Base-by-base conservation (phyloP, 192 early-diverging fungal species). In the Rhizoclosmatium globosum region DNA sequence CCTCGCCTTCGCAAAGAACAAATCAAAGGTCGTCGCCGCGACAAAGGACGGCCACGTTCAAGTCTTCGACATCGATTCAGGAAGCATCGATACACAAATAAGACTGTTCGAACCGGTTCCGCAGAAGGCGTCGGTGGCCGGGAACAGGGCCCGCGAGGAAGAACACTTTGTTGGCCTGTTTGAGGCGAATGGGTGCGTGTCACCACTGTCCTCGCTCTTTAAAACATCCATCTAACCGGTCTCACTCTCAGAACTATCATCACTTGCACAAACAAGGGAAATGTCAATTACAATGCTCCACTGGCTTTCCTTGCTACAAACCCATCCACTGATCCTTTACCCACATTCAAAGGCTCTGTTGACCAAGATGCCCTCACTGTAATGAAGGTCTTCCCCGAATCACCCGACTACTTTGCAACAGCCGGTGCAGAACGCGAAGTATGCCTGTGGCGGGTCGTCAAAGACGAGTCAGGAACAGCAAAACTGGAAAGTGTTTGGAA, bases 401-500 rank as follows among this genome's bases (percentile, higher is more conserved):
- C 89, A 39, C 81, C 90, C 19, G 81, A 92, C 66, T 74, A 96
- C 13, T 87, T 98, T 82, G 95, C 93, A 0, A 92, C 92, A 4
- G 96, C 93, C 46, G 96, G 96, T 17, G 93, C 94, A 64, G 94
- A 96, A 77, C 91, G 92, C 46, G 96, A 98, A 70, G 81, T 97
- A 68, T 89, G 86, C 2, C 56, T 97, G 4, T 98, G 94, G 91
- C 90, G 94, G 78, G 71, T 92, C 9, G 77, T 66, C 48, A 64
- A 68, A 68, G 64, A 64, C 56, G 78, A 50, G 13, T 68, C 71
- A 3, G 41, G 38, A 64, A 44, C 44, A 2, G 48, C 43, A 15
- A 64, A 60, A 62, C 65, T 76, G 42, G 86, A 91, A n/a, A 90
- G 92, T 9, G 39, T 93, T 7, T 97, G 94, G 87, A 90, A 86